Evolutionary conservation across 306 rosid species (phyloP).

Genomic region (Hippophae gyantsensis): DNA sequence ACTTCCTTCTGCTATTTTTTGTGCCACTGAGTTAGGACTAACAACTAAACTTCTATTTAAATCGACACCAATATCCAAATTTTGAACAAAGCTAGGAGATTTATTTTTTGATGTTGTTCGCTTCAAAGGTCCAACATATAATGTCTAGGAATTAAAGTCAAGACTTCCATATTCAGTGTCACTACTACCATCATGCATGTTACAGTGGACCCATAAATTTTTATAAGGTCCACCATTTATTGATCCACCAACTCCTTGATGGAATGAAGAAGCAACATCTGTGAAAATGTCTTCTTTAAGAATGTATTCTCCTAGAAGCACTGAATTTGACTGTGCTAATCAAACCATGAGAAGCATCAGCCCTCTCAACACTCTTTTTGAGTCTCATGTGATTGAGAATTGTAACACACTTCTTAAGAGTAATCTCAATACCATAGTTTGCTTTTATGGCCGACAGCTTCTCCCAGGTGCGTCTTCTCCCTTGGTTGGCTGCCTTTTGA

Average conservation of each 20-base stretch:
- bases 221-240: slow-evolving; percentile 24
- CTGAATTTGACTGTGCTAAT: slow-evolving; percentile 43
- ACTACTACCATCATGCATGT: slow-evolving; percentile 46
- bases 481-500: slow-evolving; percentile 95
- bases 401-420: slow-evolving; percentile 77
- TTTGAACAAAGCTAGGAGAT: slow-evolving; percentile 68
- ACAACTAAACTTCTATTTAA: slow-evolving; percentile 30
- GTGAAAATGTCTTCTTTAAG: slow-evolving; percentile 55
- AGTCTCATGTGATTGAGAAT: slow-evolving; percentile 91
- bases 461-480: slow-evolving; percentile 98
- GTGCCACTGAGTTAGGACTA: slow-evolving; percentile 28
- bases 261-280: slow-evolving; percentile 43
- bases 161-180: slow-evolving; percentile 66
- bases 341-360: slow-evolving; percentile 63
- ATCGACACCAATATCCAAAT: slow-evolving; percentile 55
- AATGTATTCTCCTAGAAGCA: slow-evolving; percentile 85
- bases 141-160: slow-evolving; percentile 65
- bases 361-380: slow-evolving; percentile 59
- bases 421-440: slow-evolving; percentile 88
- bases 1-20: slow-evolving; percentile 26
- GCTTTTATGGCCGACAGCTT: slow-evolving; percentile 93
- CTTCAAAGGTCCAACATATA: slow-evolving; percentile 92
- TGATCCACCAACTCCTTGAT: slow-evolving; percentile 38
- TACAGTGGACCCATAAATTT: slow-evolving; percentile 37
- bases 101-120: slow-evolving; percentile 70